Percentiles rank a stretch among this genome's conserved stretches.
These are phyloP conservation scores for Priceomyces fermenticarens DNA, from an alignment of 805 yeast genomes.

Conservation along the genomic window DNA sequence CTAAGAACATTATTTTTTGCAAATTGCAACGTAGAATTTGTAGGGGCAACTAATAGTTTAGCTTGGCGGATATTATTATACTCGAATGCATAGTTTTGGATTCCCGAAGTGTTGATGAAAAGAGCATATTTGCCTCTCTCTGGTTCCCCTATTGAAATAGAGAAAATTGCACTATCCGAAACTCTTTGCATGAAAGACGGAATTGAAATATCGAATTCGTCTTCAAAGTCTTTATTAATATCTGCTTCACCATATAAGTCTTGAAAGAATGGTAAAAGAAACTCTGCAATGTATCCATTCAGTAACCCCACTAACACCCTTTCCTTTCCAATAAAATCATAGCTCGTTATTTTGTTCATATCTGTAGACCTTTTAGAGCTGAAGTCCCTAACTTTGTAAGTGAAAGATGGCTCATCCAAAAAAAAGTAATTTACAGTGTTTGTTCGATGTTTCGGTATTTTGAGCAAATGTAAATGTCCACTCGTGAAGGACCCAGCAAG, in stretches of 20 bases:
- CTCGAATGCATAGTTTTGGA: slow-evolving; percentile 20
- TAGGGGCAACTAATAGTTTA: slow-evolving; percentile 20
- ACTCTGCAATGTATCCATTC: slow-evolving; percentile 62
- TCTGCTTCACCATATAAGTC: slow-evolving; percentile 4
- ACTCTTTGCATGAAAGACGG: slow-evolving; percentile 34
- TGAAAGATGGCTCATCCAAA: slow-evolving; percentile 21
- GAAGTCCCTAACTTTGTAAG: slow-evolving; percentile 14
- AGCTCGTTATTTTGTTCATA: slow-evolving; percentile 38
- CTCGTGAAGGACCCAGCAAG: slow-evolving; percentile 55
- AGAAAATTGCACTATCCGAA: slow-evolving; percentile 28
- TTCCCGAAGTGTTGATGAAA: slow-evolving; percentile 29
- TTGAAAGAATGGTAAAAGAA: slow-evolving; percentile 33
- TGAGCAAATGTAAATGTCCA: slow-evolving; percentile 52
- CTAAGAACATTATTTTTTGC: slow-evolving; percentile 25
- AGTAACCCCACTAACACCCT: slow-evolving; percentile 54
- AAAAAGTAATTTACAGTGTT: slow-evolving; percentile 10
- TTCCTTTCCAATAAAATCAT: slow-evolving; percentile 43
- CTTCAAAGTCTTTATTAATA: slow-evolving; percentile 4
- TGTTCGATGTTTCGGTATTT: slow-evolving; percentile 25
- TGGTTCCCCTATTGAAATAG: slow-evolving; percentile 25
- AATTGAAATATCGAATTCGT: slow-evolving; percentile 12
- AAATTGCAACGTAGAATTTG: slow-evolving; percentile 25
- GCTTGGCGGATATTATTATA: slow-evolving; percentile 28
- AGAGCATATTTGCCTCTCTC: slow-evolving; percentile 16
- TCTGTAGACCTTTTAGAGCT: slow-evolving; percentile 4